Conservation (phyloP, 345 rosid species). For the Linum trigynum region DNA sequence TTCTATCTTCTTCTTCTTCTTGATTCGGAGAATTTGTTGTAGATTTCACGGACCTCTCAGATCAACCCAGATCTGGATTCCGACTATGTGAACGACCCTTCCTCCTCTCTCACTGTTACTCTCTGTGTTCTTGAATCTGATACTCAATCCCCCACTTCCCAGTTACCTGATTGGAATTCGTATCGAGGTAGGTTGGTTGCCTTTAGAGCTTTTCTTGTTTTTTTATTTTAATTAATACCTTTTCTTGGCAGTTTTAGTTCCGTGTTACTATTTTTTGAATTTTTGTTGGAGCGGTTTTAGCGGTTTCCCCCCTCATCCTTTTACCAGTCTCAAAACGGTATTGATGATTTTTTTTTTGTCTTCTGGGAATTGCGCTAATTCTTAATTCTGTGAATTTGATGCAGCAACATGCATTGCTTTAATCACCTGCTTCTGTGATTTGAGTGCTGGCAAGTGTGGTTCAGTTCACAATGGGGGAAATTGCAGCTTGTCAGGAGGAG, state of each 20-base stretch:
- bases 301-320: slow-evolving; percentile 9
- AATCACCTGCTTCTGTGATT: neutral
- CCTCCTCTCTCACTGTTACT: neutral
- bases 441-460: slow-evolving; percentile 23
- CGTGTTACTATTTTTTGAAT: neutral
- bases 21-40: neutral
- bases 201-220: neutral
- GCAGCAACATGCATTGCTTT: neutral
- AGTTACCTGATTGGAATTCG: neutral
- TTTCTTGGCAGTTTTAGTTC: neutral
- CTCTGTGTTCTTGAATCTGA: slow-evolving; percentile 10
- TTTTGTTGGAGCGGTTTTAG: slow-evolving; percentile 12
- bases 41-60: slow-evolving; percentile 15
- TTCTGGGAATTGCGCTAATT: neutral
- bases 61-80: slow-evolving; percentile 28
- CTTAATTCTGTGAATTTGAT: slow-evolving; percentile 9
- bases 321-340: slow-evolving; percentile 7
- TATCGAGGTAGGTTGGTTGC: neutral
- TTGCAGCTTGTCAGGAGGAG: slow-evolving; percentile 33
- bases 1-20: neutral
- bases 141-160: slow-evolving; percentile 4
- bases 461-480: slow-evolving; percentile 43
- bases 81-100: slow-evolving; percentile 5
- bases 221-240: too few relatives aligned
- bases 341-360: neutral